These are phyloP conservation scores for Boechera retrofracta DNA, from an alignment of 345 rosid species.

Conservation along the genomic window DNA sequence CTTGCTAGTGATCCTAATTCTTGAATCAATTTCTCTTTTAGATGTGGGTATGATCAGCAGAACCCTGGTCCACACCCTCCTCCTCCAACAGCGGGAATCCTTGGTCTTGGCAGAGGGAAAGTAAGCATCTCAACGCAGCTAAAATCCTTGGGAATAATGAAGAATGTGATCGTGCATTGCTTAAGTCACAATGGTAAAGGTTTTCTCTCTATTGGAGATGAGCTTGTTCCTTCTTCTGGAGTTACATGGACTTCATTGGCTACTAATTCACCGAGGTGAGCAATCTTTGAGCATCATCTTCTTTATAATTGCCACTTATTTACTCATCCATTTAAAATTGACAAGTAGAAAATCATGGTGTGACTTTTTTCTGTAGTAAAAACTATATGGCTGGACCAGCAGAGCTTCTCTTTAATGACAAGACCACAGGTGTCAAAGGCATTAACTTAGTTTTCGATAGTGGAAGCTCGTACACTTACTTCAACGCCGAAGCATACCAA, in stretches of 20 bases:
- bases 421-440: constrained; percentile 62
- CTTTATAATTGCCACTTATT: neutral
- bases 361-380: constrained; percentile 53
- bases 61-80: constrained; percentile 57
- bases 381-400: constrained; percentile 71
- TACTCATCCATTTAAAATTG: neutral
- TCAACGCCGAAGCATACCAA: constrained; percentile 58
- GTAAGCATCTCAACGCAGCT: constrained; percentile 74
- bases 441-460: constrained; percentile 74
- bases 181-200: constrained; percentile 79
- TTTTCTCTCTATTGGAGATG: constrained; percentile 78
- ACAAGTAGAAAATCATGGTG: constrained; percentile 10
- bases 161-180: constrained; percentile 83
- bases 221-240: constrained; percentile 64
- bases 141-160: constrained; percentile 46
- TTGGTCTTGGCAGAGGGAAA: constrained; percentile 84
- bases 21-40: constrained; percentile 30
- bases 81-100: constrained; percentile 73
- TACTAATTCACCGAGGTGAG: constrained; percentile 51
- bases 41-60: constrained; percentile 84
- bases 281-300: constrained; percentile 19
- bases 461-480: constrained; percentile 92
- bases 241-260: constrained; percentile 69
- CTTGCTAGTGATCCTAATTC: constrained; percentile 29
- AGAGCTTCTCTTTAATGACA: constrained; percentile 62